Conservation (phyloP, 2,329 filamentous ascomycete genomes). For the Leptographium wingfieldii region DNA sequence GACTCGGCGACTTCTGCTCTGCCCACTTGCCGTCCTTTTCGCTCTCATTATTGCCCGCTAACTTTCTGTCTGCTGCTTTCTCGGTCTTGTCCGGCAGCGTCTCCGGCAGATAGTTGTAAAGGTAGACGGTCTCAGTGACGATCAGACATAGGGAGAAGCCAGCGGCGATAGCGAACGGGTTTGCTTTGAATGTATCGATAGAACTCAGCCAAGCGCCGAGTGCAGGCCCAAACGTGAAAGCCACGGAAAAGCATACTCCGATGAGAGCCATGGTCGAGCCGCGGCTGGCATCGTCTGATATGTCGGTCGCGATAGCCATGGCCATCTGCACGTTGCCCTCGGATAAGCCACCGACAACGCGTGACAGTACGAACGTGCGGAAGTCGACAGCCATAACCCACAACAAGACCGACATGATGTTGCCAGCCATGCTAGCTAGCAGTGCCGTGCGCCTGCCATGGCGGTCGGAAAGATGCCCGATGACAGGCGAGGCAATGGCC, state of each 20-base stretch:
- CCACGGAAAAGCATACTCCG: conserved; percentile 90
- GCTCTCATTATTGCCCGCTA: conserved; percentile 10
- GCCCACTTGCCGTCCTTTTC: conserved; percentile 29
- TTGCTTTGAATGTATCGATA: conserved; percentile 65
- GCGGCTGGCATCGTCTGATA: conserved; percentile 72
- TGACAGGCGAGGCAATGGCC: conserved; percentile 81
- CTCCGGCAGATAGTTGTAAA: conserved; percentile 77
- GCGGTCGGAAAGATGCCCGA: conserved; percentile 76
- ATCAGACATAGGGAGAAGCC: conserved; percentile 78
- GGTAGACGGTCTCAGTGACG: conserved; percentile 73
- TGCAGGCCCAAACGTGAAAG: conserved; percentile 91
- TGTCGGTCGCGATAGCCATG: conserved; percentile 91
- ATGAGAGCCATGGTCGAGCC: conserved; percentile 94
- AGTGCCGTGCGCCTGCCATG: conserved; percentile 80
- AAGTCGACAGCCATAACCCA: conserved; percentile 94
- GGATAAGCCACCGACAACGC: conserved; percentile 81
- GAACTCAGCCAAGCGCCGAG: conserved; percentile 77
- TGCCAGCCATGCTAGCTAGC: conserved; percentile 83
- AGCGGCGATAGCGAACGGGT: conserved; percentile 88
- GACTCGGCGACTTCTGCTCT: conserved; percentile 28
- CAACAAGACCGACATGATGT: conserved; percentile 82
- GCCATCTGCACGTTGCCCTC: conserved; percentile 96
- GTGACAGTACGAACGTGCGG: conserved; percentile 86
- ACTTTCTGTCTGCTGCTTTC: conserved; percentile 9
- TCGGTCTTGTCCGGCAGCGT: conserved; percentile 54